phyloP scores from a whole-genome alignment of 305 asterid species.

The Coffea humblotiana region DNA sequence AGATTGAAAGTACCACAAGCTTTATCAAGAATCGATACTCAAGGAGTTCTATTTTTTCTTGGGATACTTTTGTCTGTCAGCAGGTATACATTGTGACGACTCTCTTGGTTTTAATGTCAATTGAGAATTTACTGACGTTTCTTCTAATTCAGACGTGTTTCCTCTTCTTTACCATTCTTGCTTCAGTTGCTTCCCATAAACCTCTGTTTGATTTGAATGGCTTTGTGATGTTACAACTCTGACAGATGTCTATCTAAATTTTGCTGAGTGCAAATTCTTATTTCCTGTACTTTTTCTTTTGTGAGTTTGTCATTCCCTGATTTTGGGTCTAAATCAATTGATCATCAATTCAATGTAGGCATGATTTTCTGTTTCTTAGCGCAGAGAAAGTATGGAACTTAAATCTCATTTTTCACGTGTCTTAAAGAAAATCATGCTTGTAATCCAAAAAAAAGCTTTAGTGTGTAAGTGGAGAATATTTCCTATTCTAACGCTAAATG shows the following conservation, averaged over 20 bases:
- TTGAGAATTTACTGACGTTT: background rate
- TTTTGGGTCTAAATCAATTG: background rate
- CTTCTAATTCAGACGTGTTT: background rate
- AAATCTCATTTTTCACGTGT: background rate
- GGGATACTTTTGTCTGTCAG: slow-evolving; percentile 96
- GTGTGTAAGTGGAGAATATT: background rate
- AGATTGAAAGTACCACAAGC: slow-evolving; percentile 96
- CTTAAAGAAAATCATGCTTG: background rate
- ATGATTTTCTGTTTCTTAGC: background rate
- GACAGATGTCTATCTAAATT: background rate
- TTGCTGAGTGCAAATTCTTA: background rate
- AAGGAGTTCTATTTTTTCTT: slow-evolving; percentile 96
- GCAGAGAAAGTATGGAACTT: background rate
- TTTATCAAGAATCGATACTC: slow-evolving; percentile 94
- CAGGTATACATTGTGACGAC: slow-evolving; percentile 52
- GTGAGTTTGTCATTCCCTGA: background rate
- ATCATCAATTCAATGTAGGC: background rate
- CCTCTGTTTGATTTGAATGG: background rate
- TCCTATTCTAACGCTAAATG: background rate
- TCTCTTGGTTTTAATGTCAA: slow-evolving; percentile 4
- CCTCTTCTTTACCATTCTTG: background rate
- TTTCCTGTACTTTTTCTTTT: background rate
- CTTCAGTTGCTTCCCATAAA: background rate
- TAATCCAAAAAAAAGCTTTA: background rate
- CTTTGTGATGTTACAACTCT: background rate